Conservation (phyloP, 2,329 filamentous ascomycete species). For the Teratosphaeria viscida region DNA sequence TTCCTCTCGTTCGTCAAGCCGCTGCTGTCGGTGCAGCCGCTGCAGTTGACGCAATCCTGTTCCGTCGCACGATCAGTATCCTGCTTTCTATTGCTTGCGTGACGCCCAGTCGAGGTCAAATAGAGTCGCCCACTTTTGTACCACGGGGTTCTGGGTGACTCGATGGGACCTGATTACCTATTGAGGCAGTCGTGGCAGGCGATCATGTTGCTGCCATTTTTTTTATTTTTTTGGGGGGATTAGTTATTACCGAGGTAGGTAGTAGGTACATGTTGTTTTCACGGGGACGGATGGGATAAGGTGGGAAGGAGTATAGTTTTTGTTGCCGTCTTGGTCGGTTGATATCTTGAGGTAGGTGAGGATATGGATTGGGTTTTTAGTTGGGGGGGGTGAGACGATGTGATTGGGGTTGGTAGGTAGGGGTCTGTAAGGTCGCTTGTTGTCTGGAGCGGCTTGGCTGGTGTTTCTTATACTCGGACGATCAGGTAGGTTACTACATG, state of each 20-base stretch:
- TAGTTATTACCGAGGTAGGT: too few relatives aligned
- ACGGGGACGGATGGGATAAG: too few relatives aligned
- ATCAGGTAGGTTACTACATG: too few relatives aligned
- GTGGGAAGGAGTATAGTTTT: background rate
- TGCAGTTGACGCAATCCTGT: conserved; percentile 5
- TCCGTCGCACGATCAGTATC: background rate
- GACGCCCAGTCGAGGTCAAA: too few relatives aligned
- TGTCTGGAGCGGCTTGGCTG: background rate
- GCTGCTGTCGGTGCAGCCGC: conserved; percentile 8
- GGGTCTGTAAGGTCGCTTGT: background rate
- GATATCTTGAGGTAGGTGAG: background rate
- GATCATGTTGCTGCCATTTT: conserved; percentile 6
- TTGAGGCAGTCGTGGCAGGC: conserved; percentile 9
- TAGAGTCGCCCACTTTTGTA: too few relatives aligned
- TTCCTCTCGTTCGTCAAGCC: conserved; percentile 9
- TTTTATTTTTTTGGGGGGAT: too few relatives aligned
- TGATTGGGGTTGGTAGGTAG: background rate
- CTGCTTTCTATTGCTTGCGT: background rate
- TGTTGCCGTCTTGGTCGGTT: conserved; percentile 6
- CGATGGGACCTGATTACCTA: too few relatives aligned
- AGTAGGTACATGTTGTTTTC: too few relatives aligned
- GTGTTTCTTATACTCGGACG: too few relatives aligned
- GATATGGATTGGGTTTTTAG: background rate
- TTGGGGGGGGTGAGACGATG: background rate
- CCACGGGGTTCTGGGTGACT: too few relatives aligned